Conservation (phyloP, 176 grass and related monocot species). For the Aegilops longissima region DNA sequence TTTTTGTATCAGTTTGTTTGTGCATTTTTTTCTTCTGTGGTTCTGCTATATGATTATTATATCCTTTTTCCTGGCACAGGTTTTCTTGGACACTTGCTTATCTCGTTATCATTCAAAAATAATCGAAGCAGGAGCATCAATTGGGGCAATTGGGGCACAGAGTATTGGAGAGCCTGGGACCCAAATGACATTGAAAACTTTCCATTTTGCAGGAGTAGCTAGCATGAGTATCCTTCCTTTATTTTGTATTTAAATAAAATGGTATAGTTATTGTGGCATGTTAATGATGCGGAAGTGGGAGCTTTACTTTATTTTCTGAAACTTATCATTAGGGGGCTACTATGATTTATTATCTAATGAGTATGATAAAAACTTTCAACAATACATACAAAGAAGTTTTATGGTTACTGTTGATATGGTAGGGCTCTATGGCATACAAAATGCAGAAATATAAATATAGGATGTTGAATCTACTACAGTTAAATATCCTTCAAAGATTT, state of each 20-base stretch:
- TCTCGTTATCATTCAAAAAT: constrained; percentile 81
- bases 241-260: constrained; percentile 19
- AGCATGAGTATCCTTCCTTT: constrained; percentile 91
- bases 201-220: constrained; percentile 99
- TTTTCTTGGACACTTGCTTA: constrained; percentile 93
- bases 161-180: constrained; percentile 98
- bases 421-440: neutral
- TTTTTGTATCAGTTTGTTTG: constrained; percentile 10
- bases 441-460: neutral
- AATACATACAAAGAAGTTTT: neutral
- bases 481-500: constrained; percentile 5
- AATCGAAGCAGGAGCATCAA: constrained; percentile 86
- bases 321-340: neutral
- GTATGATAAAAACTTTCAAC: constrained; percentile 14
- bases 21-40: neutral
- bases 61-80: constrained; percentile 44
- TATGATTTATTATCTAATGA: neutral
- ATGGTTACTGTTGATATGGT: neutral
- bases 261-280: neutral
- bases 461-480: neutral
- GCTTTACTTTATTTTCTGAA: neutral
- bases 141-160: constrained; percentile 93
- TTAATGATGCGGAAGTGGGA: neutral
- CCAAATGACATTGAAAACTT: constrained; percentile 97
- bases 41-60: constrained; percentile 3